A percentile compares a stretch with the other conserved stretches of the same genome.
Conservation (phyloP, 2,329 filamentous ascomycete species). For the Aspergillus latus region DNA sequence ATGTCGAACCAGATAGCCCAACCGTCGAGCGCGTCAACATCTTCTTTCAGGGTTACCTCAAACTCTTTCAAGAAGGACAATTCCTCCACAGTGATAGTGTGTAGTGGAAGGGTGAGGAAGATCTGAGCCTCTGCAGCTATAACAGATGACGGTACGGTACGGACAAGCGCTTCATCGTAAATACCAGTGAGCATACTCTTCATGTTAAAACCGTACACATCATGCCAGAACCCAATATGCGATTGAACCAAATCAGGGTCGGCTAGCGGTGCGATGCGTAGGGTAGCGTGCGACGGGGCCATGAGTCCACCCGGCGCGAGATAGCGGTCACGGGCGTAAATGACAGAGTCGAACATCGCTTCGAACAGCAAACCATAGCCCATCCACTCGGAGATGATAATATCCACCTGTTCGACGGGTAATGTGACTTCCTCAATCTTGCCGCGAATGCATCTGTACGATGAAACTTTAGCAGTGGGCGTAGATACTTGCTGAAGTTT, state of each 20-base stretch:
- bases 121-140: conserved; percentile 56
- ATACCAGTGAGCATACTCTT: conserved; percentile 81
- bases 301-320: conserved; percentile 77
- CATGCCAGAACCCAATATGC: conserved; percentile 80
- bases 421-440: conserved; percentile 83
- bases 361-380: conserved; percentile 92
- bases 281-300: conserved; percentile 79
- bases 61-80: conserved; percentile 73
- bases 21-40: conserved; percentile 73
- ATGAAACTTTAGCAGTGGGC: conserved; percentile 10
- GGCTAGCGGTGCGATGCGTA: conserved; percentile 77
- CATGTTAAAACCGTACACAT: conserved; percentile 96
- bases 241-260: conserved; percentile 77
- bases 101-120: conserved; percentile 75
- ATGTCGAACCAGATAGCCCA: conserved; percentile 94
- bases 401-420: conserved; percentile 78
- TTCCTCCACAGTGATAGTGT: conserved; percentile 69
- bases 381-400: conserved; percentile 98
- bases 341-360: conserved; percentile 90
- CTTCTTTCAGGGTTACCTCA: conserved; percentile 58
- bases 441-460: conserved; percentile 68
- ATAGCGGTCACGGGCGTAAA: conserved; percentile 85
- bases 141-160: conserved; percentile 63
- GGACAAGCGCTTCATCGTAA: conserved; percentile 76
- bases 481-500: neutral